A percentile compares a stretch with the other conserved stretches of the same genome.
These are phyloP conservation scores for Zanthoxylum bungeanum DNA, from an alignment of 345 rosid genomes.

Conservation along the genomic window DNA sequence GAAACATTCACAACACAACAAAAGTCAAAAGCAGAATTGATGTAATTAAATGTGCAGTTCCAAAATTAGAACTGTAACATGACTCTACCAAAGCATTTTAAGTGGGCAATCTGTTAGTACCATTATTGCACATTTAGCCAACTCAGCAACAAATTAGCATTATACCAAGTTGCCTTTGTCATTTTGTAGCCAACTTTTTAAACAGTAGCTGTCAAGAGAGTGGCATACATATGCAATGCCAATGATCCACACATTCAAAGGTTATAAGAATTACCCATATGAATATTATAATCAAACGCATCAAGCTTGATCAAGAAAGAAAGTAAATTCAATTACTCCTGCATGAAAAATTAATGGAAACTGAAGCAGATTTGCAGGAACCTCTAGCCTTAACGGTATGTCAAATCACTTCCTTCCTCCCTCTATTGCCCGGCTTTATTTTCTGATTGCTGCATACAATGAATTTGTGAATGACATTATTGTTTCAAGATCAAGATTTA, in stretches of 20 bases:
- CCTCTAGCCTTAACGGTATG: constrained; percentile 38
- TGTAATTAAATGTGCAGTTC: constrained; percentile 9
- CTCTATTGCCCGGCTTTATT: background rate
- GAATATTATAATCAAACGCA: background rate
- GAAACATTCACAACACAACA: constrained; percentile 11
- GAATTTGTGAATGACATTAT: background rate
- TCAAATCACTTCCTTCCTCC: constrained; percentile 1
- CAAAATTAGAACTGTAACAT: constrained; percentile 4
- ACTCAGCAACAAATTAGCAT: constrained; percentile 40
- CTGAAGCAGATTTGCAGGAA: constrained; percentile 50
- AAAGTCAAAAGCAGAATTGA: constrained; percentile 3
- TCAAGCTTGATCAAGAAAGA: background rate
- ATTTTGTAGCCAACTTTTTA: constrained; percentile 31
- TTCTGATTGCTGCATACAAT: background rate
- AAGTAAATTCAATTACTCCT: background rate
- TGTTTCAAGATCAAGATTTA: background rate
- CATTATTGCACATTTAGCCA: constrained; percentile 38
- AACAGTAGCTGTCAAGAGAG: constrained; percentile 23
- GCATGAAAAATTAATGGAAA: constrained; percentile 58
- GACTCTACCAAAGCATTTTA: constrained; percentile 23
- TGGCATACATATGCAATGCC: constrained; percentile 18
- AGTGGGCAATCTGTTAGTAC: constrained; percentile 36
- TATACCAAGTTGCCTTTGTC: constrained; percentile 52
- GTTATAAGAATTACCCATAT: constrained; percentile 9
- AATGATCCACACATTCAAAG: constrained; percentile 27